Conservation (phyloP, 306 rosid species). For the Inga leiocalycina region DNA sequence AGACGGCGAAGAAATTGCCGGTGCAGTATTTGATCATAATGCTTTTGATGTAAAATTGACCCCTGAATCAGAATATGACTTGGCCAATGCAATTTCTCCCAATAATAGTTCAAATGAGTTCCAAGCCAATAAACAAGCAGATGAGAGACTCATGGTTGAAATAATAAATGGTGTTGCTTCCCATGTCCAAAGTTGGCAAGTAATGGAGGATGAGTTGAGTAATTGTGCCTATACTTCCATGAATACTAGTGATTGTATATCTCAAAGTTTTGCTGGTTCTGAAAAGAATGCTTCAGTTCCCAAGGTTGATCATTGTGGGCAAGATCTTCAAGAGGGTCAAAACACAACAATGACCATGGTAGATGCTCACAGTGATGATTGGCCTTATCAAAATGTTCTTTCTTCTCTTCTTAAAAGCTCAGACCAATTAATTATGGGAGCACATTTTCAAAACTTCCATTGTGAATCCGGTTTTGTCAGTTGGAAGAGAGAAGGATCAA, state of each 20-base stretch:
- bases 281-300: slow-evolving; percentile 47
- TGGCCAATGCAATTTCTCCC: slow-evolving; percentile 59
- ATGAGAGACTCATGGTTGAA: slow-evolving; percentile 57
- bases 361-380: slow-evolving; percentile 49
- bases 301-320: slow-evolving; percentile 34
- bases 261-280: slow-evolving; percentile 66
- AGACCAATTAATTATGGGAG: slow-evolving; percentile 54
- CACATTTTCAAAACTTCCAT: slow-evolving; percentile 42
- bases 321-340: slow-evolving; percentile 47
- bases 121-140: slow-evolving; percentile 46
- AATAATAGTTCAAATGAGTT: slow-evolving; percentile 55
- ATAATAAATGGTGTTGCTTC: slow-evolving; percentile 53
- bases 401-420: slow-evolving; percentile 63
- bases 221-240: slow-evolving; percentile 65
- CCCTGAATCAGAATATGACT: slow-evolving; percentile 38
- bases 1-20: slow-evolving; percentile 35
- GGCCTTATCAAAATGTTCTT: slow-evolving; percentile 69
- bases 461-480: slow-evolving; percentile 58
- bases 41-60: slow-evolving; percentile 40
- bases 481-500: slow-evolving; percentile 57
- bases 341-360: slow-evolving; percentile 48
- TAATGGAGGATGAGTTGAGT: slow-evolving; percentile 73
- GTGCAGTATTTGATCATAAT: slow-evolving; percentile 45
- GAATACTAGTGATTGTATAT: slow-evolving; percentile 89
- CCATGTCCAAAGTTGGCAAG: slow-evolving; percentile 78